A percentile compares a stretch with the other conserved stretches of the same genome.
Evolutionary conservation across 2,329 filamentous ascomycete genomes (phyloP).

Genomic region (Fusarium sp.): DNA sequence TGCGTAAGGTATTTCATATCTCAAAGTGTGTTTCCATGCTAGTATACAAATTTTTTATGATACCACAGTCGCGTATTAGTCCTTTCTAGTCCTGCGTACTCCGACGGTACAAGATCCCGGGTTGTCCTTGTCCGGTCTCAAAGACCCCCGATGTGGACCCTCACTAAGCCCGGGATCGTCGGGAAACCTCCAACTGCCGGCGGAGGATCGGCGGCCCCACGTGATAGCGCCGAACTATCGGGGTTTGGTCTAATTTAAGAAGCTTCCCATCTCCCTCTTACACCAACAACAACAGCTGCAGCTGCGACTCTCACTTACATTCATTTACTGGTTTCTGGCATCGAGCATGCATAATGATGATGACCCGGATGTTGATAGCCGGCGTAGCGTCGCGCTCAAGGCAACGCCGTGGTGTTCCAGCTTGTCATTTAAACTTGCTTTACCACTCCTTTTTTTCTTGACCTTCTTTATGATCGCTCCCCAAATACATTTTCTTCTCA

Average conservation of each 20-base stretch:
- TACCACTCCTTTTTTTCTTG: constrained; percentile 35
- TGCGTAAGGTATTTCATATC: not conserved
- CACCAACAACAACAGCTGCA: constrained; percentile 2
- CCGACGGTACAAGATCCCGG: constrained; percentile 10
- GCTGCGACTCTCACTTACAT: not conserved
- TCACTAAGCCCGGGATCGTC: constrained; percentile 3
- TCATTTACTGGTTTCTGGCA: not conserved
- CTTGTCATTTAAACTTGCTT: constrained; percentile 29
- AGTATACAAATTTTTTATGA: too few species aligned
- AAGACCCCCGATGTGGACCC: constrained; percentile 5
- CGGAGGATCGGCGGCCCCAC: constrained; percentile 30
- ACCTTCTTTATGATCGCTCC: constrained; percentile 37
- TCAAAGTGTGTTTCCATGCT: too few species aligned
- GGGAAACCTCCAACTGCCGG: constrained; percentile 9
- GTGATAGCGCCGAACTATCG: constrained; percentile 31
- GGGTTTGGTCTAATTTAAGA: constrained; percentile 21
- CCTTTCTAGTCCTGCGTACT: not conserved
- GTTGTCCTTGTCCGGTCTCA: too few species aligned
- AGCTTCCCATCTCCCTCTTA: not conserved
- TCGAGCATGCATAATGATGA: constrained; percentile 32
- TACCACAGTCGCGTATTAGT: too few species aligned
- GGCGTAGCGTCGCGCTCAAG: not conserved
- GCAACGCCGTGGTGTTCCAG: constrained; percentile 28
- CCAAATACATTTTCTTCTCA: constrained; percentile 24
- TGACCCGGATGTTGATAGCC: not conserved